Conservation (phyloP, 495 filamentous ascomycete species). For the Xeromyces bisporus region DNA sequence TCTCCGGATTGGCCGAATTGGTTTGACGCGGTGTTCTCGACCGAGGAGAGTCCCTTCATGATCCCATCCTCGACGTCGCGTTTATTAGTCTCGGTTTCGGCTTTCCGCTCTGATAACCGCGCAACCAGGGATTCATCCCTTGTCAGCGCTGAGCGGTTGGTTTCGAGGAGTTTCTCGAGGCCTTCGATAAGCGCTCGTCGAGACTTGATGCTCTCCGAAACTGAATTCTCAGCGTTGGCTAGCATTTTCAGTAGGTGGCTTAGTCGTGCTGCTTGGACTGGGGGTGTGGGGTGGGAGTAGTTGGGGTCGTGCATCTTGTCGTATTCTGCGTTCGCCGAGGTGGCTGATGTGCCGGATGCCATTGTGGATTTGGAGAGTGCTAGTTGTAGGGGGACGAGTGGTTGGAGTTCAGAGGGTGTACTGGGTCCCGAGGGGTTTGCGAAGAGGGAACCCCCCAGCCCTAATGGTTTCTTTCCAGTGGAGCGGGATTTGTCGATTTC, state of each 20-base stretch:
- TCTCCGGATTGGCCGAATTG: conserved; percentile 25
- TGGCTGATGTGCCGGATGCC: conserved; percentile 40
- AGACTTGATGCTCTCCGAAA: conserved; percentile 78
- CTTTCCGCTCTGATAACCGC: conserved; percentile 41
- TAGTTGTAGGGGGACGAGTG: conserved; percentile 54
- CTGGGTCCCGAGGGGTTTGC: conserved; percentile 30
- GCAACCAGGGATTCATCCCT: conserved; percentile 47
- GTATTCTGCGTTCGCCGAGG: conserved; percentile 61
- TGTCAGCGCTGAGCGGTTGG: conserved; percentile 49
- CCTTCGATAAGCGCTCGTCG: conserved; percentile 59
- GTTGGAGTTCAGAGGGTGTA: conserved; percentile 58
- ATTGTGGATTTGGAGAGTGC: conserved; percentile 52
- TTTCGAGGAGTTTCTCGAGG: conserved; percentile 65
- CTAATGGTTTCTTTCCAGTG: conserved; percentile 43
- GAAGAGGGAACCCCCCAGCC: conserved; percentile 60
- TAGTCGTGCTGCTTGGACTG: conserved; percentile 82
- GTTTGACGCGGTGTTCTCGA: conserved; percentile 22
- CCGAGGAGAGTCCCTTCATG: conserved; percentile 54
- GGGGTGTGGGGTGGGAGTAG: conserved; percentile 49
- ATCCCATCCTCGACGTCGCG: conserved; percentile 79
- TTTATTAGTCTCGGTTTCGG: conserved; percentile 57
- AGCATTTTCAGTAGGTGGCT: conserved; percentile 72
- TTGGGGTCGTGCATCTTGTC: conserved; percentile 59
- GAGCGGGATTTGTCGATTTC: conserved; percentile 68
- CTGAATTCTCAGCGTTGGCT: conserved; percentile 78